Evolutionary conservation across 73 alveolate genomes (phyloP).

Genomic region (Symbiodinium natans): DNA sequence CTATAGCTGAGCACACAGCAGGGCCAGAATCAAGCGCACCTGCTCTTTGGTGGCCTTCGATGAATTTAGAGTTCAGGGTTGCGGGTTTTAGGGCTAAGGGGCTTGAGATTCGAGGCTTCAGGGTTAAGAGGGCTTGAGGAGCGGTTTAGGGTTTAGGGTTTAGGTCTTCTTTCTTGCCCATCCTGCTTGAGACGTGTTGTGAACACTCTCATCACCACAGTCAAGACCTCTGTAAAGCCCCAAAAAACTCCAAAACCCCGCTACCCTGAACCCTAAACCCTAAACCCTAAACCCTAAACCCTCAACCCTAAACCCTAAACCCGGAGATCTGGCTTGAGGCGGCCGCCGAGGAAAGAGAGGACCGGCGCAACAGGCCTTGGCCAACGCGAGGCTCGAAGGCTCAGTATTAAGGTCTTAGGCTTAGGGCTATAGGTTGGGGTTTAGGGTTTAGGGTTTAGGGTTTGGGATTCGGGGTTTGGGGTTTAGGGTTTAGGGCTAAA

Average conservation of each 20-base stretch:
- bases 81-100: neutral
- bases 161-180: neutral
- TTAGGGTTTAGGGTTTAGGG: neutral
- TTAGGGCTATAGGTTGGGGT: neutral
- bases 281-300: too few species aligned
- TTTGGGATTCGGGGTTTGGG: neutral
- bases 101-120: neutral
- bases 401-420: too few species aligned
- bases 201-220: too few species aligned
- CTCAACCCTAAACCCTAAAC: too few species aligned
- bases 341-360: too few species aligned
- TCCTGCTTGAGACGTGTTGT: too few species aligned
- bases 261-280: too few species aligned
- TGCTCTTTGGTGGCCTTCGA: neutral
- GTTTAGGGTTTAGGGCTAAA: neutral
- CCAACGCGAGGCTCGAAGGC: too few species aligned
- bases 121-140: neutral
- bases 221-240: too few species aligned
- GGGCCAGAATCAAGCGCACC: neutral
- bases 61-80: neutral
- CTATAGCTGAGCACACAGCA: neutral
- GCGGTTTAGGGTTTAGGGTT: neutral
- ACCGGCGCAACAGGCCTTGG: too few species aligned
- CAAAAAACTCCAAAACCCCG: too few species aligned
- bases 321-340: too few species aligned